These are phyloP conservation scores for Calonectria pteridis DNA, from an alignment of 2,329 filamentous ascomycete genomes.

Conservation along the genomic window DNA sequence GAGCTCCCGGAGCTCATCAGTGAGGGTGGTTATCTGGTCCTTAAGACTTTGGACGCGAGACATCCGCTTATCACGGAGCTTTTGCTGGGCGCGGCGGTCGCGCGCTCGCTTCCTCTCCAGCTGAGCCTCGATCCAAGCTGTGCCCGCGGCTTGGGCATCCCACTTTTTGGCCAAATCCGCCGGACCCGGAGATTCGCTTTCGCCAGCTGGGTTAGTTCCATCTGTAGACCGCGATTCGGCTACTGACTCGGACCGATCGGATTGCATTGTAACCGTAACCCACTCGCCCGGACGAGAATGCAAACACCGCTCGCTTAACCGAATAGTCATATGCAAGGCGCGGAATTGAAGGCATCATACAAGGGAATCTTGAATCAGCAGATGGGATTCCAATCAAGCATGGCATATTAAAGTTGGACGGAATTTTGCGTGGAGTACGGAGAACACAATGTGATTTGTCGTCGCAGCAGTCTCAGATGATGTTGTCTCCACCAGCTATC, in stretches of 20 bases:
- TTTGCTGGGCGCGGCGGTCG: conserved; percentile 3
- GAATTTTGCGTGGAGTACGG: background rate
- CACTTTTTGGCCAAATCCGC: background rate
- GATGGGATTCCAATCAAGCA: background rate
- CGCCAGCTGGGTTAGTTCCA: background rate
- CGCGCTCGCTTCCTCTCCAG: conserved; percentile 4
- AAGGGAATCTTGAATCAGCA: background rate
- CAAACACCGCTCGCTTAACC: background rate
- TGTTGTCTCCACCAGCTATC: background rate
- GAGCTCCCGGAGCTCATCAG: conserved; percentile 2
- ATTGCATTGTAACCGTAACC: background rate
- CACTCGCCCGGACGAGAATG: background rate
- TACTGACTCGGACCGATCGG: background rate
- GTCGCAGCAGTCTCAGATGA: background rate
- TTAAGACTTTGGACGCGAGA: background rate
- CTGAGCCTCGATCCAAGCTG: background rate
- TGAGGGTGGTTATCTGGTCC: background rate
- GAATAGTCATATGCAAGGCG: background rate
- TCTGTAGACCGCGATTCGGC: background rate
- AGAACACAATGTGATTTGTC: background rate
- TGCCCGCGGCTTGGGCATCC: background rate
- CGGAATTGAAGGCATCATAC: background rate
- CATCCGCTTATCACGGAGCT: background rate
- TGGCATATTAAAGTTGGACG: background rate
- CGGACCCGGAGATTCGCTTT: background rate